Conservation (phyloP, 495 filamentous ascomycete species). For the Talaromyces thailandensis region DNA sequence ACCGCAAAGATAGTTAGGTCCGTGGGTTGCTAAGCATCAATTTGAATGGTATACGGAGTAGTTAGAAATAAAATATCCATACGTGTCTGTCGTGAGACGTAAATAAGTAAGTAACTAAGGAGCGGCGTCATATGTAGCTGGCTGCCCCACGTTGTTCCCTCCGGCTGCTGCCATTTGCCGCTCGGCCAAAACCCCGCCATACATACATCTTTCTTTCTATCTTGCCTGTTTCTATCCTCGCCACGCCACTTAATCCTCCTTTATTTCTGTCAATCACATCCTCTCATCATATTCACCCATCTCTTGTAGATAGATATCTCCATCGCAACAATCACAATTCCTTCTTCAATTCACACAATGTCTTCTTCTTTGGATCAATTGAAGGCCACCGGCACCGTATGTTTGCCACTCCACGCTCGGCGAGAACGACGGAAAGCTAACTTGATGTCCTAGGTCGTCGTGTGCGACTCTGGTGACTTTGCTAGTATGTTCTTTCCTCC, state of each 20-base stretch:
- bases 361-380: conserved; percentile 87
- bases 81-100: too few relatives aligned
- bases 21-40: too few relatives aligned
- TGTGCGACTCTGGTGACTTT: conserved; percentile 93
- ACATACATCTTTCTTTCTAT: conserved; percentile 11
- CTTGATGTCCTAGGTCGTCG: conserved; percentile 56
- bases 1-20: too few relatives aligned
- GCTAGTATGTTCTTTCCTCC: conserved; percentile 49
- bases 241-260: conserved; percentile 16
- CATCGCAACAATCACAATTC: neutral
- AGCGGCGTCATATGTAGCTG: conserved; percentile 22
- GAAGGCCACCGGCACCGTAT: conserved; percentile 90
- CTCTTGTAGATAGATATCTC: conserved; percentile 2
- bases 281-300: neutral
- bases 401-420: conserved; percentile 35
- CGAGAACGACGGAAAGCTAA: conserved; percentile 4
- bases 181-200: conserved; percentile 16
- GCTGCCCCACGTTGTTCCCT: conserved; percentile 25
- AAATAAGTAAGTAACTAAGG: neutral
- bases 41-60: neutral
- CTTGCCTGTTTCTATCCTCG: conserved; percentile 16
- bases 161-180: neutral
- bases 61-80: too few relatives aligned
- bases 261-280: conserved; percentile 6
- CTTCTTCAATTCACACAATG: conserved; percentile 44